Conservation (phyloP, 1,139 yeast species). For the Hyphopichia burtonii region DNA sequence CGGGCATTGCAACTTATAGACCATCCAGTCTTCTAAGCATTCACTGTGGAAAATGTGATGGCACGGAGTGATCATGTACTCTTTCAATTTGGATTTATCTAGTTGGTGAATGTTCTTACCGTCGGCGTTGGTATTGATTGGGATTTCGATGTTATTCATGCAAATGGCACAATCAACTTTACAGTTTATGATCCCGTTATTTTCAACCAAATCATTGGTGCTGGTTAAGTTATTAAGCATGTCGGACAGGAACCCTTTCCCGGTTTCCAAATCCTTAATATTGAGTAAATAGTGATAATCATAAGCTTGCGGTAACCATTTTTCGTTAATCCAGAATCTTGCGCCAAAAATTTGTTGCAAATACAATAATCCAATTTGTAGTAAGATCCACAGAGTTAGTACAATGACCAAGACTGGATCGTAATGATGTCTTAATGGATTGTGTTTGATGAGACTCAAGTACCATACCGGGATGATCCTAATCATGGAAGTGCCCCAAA, state of each 20-base stretch:
- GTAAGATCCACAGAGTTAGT: constrained; percentile 49
- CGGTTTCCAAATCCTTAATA: constrained; percentile 58
- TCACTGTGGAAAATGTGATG: constrained; percentile 84
- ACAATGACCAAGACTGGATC: constrained; percentile 50
- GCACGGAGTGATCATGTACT: constrained; percentile 91
- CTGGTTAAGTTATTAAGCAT: constrained; percentile 23
- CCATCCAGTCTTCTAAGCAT: constrained; percentile 93
- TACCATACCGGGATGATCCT: constrained; percentile 68
- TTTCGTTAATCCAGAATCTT: constrained; percentile 78
- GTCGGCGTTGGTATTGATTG: constrained; percentile 34
- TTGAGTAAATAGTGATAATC: constrained; percentile 73
- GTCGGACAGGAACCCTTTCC: constrained; percentile 44
- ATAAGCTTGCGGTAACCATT: constrained; percentile 73
- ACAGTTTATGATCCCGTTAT: constrained; percentile 24
- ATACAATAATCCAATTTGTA: constrained; percentile 56
- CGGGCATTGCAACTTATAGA: constrained; percentile 88
- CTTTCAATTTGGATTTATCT: constrained; percentile 28
- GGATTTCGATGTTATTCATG: constrained; percentile 72
- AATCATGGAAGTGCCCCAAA: constrained; percentile 62
- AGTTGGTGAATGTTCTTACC: constrained; percentile 11
- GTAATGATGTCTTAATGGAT: constrained; percentile 57
- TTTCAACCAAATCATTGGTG: constrained; percentile 19
- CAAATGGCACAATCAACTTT: constrained; percentile 81
- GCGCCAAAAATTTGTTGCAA: constrained; percentile 73
- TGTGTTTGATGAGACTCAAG: constrained; percentile 43